Base-by-base conservation (phyloP, 345 rosid species). In the Citrus trifoliata region DNA sequence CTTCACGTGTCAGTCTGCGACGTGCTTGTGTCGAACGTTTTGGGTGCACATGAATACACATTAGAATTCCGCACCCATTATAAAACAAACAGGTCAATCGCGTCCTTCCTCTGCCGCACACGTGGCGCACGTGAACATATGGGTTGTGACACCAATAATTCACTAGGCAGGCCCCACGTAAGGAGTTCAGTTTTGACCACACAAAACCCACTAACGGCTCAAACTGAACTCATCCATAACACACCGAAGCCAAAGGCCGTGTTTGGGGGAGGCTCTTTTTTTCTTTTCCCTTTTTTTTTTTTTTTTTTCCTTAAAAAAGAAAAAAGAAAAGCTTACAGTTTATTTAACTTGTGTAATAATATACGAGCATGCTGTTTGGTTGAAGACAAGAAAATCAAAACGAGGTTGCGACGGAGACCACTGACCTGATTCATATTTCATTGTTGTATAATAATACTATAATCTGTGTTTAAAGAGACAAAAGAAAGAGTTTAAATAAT, bases 121-220 rank as follows among this genome's bases (percentile, higher is more conserved):
- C 85, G 85, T 83, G 85, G 79, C 86, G 13, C 76, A 74, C 76
- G 80, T 78, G 80, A 78, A 66, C 59, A 9, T 18, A 37, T 70
- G 87, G 79, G 83, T 10, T 83, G 82, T 55, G 48, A 62, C 6
- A 13, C 84, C 86, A 80, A 82, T 78, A 82, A 76, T 83, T 74
- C 79, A 67, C 21, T 0, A 1, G 58, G 51, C 12, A 8, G 74
- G 42, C 67, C 84, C 84, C 83, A 82, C 76, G 0, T 14, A 12
- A 4, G 25, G 59, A 70, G 83, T 79, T 81, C 77, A 77, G 83
- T 4, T 18, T 53, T 5, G 58, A 71, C 82, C 78, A 38, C 78
- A 51, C 66, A 53, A 10, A 46, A 46, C 51, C 5, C 65, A 76
- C 76, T 27, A 73, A 72, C 67, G 28, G 28, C 74, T 21, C 25